Conservation (phyloP, 768 basidiomycete species). For the Lactarius vividus region DNA sequence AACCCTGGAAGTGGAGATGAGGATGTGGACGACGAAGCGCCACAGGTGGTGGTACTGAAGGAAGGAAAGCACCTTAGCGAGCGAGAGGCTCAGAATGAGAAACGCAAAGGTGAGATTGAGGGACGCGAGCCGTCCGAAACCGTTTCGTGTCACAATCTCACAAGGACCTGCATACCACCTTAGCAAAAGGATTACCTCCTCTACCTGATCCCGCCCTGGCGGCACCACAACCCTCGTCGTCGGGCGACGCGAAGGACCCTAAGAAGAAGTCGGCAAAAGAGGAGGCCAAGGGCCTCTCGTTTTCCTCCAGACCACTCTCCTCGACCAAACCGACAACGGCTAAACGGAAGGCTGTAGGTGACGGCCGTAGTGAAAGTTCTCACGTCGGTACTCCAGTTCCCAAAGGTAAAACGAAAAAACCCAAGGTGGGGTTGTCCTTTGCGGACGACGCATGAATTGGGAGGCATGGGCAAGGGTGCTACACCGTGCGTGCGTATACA, state of each 20-base stretch:
- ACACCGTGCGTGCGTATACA: background rate
- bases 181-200: conserved; percentile 62
- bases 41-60: conserved; percentile 85
- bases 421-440: conserved; percentile 52
- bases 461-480: background rate
- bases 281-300: conserved; percentile 37
- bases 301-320: conserved; percentile 38
- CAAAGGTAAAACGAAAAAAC: conserved; percentile 56
- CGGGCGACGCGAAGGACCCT: background rate
- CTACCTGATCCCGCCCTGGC: conserved; percentile 39
- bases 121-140: background rate
- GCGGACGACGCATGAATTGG: conserved; percentile 49
- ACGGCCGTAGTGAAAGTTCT: conserved; percentile 31
- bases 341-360: conserved; percentile 38
- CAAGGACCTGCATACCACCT: background rate
- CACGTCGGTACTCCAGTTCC: conserved; percentile 27
- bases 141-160: conserved; percentile 10
- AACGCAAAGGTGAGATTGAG: conserved; percentile 57
- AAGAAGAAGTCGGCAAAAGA: conserved; percentile 10
- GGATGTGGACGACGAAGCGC: conserved; percentile 64
- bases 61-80: conserved; percentile 84
- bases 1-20: conserved; percentile 75
- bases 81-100: conserved; percentile 73
- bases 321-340: conserved; percentile 28
- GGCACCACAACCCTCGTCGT: background rate